These are phyloP conservation scores for Panellus pusillus DNA, from an alignment of 768 basidiomycete species.

Conservation along the genomic window DNA sequence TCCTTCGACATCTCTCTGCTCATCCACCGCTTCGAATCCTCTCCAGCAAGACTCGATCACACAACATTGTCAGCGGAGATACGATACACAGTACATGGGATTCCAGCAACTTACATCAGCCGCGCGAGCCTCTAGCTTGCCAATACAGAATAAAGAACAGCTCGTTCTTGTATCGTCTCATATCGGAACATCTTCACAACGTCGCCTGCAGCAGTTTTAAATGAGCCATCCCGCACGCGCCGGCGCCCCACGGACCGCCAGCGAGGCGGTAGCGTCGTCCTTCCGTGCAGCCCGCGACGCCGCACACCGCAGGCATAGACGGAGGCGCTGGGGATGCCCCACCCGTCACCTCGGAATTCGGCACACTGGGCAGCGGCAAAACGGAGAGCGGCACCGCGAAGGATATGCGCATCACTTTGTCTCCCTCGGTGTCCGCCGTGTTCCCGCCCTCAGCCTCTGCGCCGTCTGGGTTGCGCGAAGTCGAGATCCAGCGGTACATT, in stretches of 20 bases:
- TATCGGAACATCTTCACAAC: too few species aligned
- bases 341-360: not conserved
- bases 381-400: slow-evolving; percentile 52
- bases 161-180: too few species aligned
- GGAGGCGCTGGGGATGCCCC: not conserved
- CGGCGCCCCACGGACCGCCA: slow-evolving; percentile 52
- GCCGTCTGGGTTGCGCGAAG: slow-evolving; percentile 32
- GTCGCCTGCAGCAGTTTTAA: slow-evolving; percentile 52
- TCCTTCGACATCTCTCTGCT: too few species aligned
- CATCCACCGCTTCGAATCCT: too few species aligned
- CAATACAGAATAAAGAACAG: too few species aligned
- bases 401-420: slow-evolving; percentile 41
- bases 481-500: slow-evolving; percentile 76
- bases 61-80: too few species aligned
- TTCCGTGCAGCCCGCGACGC: slow-evolving; percentile 55
- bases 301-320: slow-evolving; percentile 39
- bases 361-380: slow-evolving; percentile 18
- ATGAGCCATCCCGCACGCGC: slow-evolving; percentile 69
- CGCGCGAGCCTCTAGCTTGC: too few species aligned
- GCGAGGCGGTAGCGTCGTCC: slow-evolving; percentile 66
- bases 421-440: too few species aligned
- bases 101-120: too few species aligned
- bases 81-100: too few species aligned
- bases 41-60: too few species aligned
- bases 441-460: slow-evolving; percentile 3